Evolutionary conservation across 345 rosid species (phyloP), one percentile per base, ranked within the genome.

Genomic region (Corchorus capsularis): DNA sequence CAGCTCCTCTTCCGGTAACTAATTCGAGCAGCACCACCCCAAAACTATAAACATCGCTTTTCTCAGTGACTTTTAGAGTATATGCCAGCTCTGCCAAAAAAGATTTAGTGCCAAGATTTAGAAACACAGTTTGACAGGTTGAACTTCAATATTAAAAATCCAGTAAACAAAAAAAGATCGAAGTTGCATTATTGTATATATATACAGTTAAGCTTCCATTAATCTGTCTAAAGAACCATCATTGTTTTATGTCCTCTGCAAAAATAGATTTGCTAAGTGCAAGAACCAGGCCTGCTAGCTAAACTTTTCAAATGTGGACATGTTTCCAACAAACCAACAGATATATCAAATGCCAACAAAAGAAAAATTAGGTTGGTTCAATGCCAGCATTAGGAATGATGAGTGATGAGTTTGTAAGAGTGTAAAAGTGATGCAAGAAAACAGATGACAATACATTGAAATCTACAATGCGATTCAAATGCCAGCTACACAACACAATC

Each of bases 21-120:
- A 95, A 55, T 75, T 95, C 98, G 43, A 92, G 83, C 37, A 95
- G 91, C 73, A 95, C 98, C 37, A 95, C 93, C 0, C 99, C 98
- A 10, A 88, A 93, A 74, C 98, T 93, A 75, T 90, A 92, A 8
- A 93, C 97, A 7, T 95, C 99, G 41, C 90, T 92, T 85, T 92
- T 95, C 72, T 88, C 92, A 0, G 87, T 90, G 0, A 87, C 92
- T 70, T 92, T 89, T 34, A 75, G 80, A 10, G 93, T 80, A 69
- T 95, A 95, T 63, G 98, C 98, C 63, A 92, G 83, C 87, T 95
- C 99, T 95, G 80, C 79, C 82, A 17, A 57, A 34, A 47, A 61
- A 79, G 73, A 63, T 14, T 5, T n/a, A 22, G 35, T 8, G 32
- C 8, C 34, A 8, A 41, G 19, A 27, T 64, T 27, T 75, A 75